Base-by-base conservation (phyloP, 1,284 basidiomycete species). In the Austroboletus novae-zelandiae region DNA sequence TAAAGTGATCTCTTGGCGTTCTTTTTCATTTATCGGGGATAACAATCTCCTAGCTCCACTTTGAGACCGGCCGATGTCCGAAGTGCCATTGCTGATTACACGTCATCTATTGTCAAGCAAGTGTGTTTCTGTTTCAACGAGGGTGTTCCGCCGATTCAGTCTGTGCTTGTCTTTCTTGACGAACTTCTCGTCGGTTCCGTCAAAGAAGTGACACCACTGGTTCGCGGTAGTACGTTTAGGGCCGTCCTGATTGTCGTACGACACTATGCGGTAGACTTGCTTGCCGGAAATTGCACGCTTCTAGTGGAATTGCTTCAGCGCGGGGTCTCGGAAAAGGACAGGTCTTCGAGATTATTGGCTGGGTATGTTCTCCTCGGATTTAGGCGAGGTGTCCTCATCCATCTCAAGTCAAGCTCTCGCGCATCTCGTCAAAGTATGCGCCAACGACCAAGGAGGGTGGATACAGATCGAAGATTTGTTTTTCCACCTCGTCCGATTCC, bases 311-410 rank as follows among this genome's bases (percentile, higher is more conserved):
- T 79, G 7, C 64, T 82, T 3, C 68, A 74, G 49, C 68, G 66
- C 27, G 80, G 80, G 5, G 60, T 89, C 55, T 69, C 63, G 15
- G 77, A 86, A 57, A 63, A 61, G 36, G 77, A 86, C 53, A 75
- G 88, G 49, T 74, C 73, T 39, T 79, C 83, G 14, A 76, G 89
- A 31, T 64, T 91, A 17, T 73, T 74, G 55, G 83, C 87, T 46
- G 88, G 88, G 89, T 89, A 61, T 55, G 77, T 68, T 46, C 4
- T 44, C 17, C 8, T 53, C 45, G 43, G 18, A 46, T 13, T 5
- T 2, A n/a, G 20, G 15, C 13, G 23, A 18, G 41, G 20, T 35
- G 27, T 53, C 18, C 51, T 66, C 43, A 64, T 39, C 18, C 20
- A 46, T 51, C 49, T 45, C 18, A 47, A 84, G 82, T 9, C 74